phyloP scores from a whole-genome alignment of 106 monocot species.

The Iris macrosiphon region DNA sequence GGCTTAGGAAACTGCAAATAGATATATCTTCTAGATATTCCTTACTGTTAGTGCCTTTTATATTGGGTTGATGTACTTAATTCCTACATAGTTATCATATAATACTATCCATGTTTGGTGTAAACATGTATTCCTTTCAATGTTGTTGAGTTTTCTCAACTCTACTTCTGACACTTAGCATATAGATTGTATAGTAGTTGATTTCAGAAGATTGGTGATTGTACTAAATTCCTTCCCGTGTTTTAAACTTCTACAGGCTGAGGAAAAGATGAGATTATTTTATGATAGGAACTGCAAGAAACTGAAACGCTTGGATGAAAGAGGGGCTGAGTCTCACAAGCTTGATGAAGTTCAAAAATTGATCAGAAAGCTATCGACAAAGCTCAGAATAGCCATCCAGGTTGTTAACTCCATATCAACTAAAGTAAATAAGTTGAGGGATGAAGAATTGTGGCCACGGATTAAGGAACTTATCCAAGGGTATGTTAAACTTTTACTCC shows the following conservation, averaged over 20 bases:
- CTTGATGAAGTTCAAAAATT: conserved; percentile 43
- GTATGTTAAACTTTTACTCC: conserved; percentile 44
- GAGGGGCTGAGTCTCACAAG: conserved; percentile 67
- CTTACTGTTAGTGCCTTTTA: too few relatives aligned
- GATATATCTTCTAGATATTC: too few relatives aligned
- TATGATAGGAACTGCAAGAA: conserved; percentile 52
- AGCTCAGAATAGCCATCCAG: conserved; percentile 77
- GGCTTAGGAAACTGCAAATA: too few relatives aligned
- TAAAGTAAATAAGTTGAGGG: conserved; percentile 69
- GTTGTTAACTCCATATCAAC: conserved; percentile 69
- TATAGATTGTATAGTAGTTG: too few relatives aligned
- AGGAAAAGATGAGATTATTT: conserved; percentile 66
- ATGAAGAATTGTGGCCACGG: conserved; percentile 90
- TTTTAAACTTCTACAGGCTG: conserved; percentile 33
- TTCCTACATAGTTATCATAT: too few relatives aligned
- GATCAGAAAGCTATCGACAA: conserved; percentile 70
- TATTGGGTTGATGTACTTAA: too few relatives aligned
- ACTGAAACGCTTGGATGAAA: conserved; percentile 61
- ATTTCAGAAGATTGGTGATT: too few relatives aligned
- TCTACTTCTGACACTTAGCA: too few relatives aligned
- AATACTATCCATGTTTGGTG: too few relatives aligned
- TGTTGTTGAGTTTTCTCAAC: too few relatives aligned
- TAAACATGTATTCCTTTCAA: too few relatives aligned
- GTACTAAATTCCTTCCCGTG: too few relatives aligned
- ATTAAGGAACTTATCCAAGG: conserved; percentile 67